Conservation (phyloP, 345 rosid species). For the Microcos paniculata region DNA sequence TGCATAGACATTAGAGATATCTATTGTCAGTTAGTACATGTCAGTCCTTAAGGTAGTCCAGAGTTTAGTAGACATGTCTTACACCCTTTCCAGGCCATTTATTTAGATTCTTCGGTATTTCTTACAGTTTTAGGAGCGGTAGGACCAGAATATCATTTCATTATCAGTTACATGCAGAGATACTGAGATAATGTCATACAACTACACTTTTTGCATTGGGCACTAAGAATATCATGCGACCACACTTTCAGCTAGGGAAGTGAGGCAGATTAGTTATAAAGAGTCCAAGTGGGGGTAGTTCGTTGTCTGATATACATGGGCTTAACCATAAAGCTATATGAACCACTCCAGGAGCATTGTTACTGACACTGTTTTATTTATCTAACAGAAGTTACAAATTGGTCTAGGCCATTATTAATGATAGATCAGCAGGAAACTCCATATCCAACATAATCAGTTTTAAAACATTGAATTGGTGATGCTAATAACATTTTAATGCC, state of each 20-base stretch:
- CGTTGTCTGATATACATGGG: neutral
- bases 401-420: neutral
- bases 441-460: neutral
- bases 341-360: neutral
- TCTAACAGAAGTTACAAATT: neutral
- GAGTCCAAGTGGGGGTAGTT: neutral
- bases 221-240: too few species aligned
- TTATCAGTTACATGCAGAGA: neutral
- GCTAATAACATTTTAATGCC: neutral
- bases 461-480: neutral
- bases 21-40: neutral
- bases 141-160: neutral
- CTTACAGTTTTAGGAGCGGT: neutral
- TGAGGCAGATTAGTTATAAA: neutral
- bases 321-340: neutral
- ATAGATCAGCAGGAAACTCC: neutral
- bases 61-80: neutral
- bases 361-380: neutral
- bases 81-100: neutral
- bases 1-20: neutral
- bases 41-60: neutral
- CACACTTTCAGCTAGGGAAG: neutral
- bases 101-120: neutral
- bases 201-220: neutral
- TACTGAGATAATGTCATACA: neutral